phyloP scores from a whole-genome alignment of 225 moss, liverwort and hornwort species.

The Neckera pumila region DNA sequence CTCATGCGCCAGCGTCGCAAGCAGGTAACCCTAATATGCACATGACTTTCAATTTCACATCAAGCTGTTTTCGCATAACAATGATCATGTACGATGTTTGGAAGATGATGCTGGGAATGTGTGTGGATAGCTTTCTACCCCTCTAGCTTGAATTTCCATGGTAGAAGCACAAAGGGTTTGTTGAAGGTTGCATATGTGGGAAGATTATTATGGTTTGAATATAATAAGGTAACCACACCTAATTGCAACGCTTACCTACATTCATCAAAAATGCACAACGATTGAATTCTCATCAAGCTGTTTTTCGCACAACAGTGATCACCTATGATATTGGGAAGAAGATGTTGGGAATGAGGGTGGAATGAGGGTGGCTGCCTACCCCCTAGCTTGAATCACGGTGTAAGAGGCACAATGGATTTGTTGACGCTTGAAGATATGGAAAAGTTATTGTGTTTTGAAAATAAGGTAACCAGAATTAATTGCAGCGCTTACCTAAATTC shows the following conservation, averaged over 20 bases:
- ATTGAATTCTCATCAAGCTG: neutral
- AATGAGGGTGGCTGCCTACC: neutral
- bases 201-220: neutral
- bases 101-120: neutral
- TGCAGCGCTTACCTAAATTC: neutral
- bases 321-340: neutral
- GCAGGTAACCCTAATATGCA: neutral
- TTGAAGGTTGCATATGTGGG: neutral
- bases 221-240: neutral
- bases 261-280: neutral
- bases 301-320: neutral
- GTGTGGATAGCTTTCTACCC: neutral
- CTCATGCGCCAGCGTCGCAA: conserved; percentile 36
- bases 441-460: neutral
- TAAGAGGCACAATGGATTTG: neutral
- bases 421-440: neutral
- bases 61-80: neutral
- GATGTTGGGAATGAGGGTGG: neutral
- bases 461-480: neutral
- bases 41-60: neutral
- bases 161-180: neutral
- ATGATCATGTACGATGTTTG: neutral
- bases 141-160: neutral
- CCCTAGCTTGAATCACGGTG: neutral
- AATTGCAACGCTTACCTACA: neutral